Evolutionary conservation across 2,329 filamentous ascomycete genomes (phyloP).

Genomic region (Colletotrichum sp.): DNA sequence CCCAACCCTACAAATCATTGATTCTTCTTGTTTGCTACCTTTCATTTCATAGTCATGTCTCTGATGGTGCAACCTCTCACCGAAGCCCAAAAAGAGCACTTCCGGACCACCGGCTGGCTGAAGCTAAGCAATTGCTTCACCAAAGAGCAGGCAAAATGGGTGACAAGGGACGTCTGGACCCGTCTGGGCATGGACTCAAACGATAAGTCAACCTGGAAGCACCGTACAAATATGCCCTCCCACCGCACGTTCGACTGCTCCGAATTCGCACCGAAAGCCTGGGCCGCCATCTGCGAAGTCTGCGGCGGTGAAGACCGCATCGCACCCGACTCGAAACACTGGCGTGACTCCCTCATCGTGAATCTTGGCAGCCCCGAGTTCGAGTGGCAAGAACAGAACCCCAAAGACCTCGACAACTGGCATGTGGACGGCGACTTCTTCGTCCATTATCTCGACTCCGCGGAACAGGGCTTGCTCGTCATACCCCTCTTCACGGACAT

Average conservation of each 20-base stretch:
- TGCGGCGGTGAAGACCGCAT: constrained; percentile 67
- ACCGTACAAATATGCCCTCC: constrained; percentile 67
- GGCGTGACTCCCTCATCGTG: constrained; percentile 73
- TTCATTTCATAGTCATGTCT: not conserved
- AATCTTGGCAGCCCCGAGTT: constrained; percentile 66
- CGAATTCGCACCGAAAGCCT: constrained; percentile 67
- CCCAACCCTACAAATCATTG: not conserved
- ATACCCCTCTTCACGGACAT: constrained; percentile 73
- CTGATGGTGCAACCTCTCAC: constrained; percentile 31
- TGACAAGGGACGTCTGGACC: constrained; percentile 61
- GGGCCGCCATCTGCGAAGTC: constrained; percentile 70
- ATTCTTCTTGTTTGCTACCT: not conserved
- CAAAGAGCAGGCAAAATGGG: constrained; percentile 37
- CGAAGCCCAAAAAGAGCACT: constrained; percentile 45
- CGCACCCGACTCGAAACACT: constrained; percentile 51
- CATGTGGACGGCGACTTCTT: constrained; percentile 78
- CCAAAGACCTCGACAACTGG: constrained; percentile 62
- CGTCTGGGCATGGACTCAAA: constrained; percentile 68
- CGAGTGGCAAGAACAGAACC: constrained; percentile 54
- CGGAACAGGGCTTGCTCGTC: constrained; percentile 71
- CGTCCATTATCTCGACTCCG: constrained; percentile 73
- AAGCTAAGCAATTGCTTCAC: constrained; percentile 38
- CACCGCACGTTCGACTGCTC: constrained; percentile 60
- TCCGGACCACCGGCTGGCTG: constrained; percentile 44
- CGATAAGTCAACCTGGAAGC: constrained; percentile 70